Percentiles rank a stretch among this genome's conserved stretches.
Evolutionary conservation across 768 basidiomycete species (phyloP).

Genomic region (Lepiota venenata): DNA sequence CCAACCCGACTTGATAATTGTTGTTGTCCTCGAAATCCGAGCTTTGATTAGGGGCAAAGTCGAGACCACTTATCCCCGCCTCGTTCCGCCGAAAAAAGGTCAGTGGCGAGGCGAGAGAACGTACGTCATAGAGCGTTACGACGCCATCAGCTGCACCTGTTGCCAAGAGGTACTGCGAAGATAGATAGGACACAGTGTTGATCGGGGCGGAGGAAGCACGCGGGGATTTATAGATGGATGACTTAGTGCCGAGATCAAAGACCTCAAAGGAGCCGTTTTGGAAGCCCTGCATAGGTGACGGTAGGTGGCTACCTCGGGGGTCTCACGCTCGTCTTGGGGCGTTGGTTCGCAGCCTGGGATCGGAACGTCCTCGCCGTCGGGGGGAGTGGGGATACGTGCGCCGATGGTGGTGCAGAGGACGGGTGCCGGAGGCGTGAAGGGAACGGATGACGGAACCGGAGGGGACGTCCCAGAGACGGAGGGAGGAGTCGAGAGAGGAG

Average conservation of each 20-base stretch:
- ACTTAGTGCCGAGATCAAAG: slow-evolving; percentile 50
- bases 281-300: slow-evolving; percentile 50
- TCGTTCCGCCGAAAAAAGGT: slow-evolving; percentile 42
- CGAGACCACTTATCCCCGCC: slow-evolving; percentile 48
- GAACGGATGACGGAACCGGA: slow-evolving; percentile 44
- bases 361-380: slow-evolving; percentile 20
- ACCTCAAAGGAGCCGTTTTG: slow-evolving; percentile 51
- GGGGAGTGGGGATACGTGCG: slow-evolving; percentile 28
- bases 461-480: slow-evolving; percentile 73
- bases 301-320: slow-evolving; percentile 44
- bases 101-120: slow-evolving; percentile 36
- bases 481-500: slow-evolving; percentile 61
- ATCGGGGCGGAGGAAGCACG: slow-evolving; percentile 24
- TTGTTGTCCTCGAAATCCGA: neutral
- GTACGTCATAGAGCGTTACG: slow-evolving; percentile 52
- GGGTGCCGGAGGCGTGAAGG: slow-evolving; percentile 37
- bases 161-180: slow-evolving; percentile 41
- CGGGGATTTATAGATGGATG: slow-evolving; percentile 24
- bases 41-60: slow-evolving; percentile 24
- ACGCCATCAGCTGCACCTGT: slow-evolving; percentile 57
- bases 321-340: slow-evolving; percentile 32
- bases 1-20: slow-evolving; percentile 30
- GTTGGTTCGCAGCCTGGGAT: slow-evolving; percentile 1
- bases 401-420: slow-evolving; percentile 45
- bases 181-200: slow-evolving; percentile 43